Base-by-base conservation (phyloP, 805 yeast genomes). In the Kurtzmaniella cleridarum region DNA sequence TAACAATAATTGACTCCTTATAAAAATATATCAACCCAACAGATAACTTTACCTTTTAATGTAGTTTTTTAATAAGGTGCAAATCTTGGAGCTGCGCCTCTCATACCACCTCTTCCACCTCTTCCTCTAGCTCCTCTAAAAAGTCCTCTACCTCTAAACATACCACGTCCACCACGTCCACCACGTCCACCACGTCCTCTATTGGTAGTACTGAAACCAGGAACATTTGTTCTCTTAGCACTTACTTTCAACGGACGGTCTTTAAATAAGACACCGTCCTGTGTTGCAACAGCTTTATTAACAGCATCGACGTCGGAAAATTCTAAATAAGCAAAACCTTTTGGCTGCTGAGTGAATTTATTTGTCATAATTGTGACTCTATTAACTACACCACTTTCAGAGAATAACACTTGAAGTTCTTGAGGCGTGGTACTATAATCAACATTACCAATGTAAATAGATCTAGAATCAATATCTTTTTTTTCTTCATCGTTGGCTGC, bases 301-400 rank as follows among this genome's bases (percentile, higher is more conserved):
- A 85, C 89, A 10, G 73, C 69, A n/a, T 71, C 69, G 10, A 77
- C 73, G 51, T 76, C 84, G n/a, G 79, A 74, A 54, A 86, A 88
- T 57, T 88, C 96, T 45, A 88, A 73, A 58, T 86, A 88, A 2
- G 95, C 95, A 62, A 73, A 86, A 1, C 96, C 96, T 60, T 83
- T 83, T 32, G 96, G 93, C 45, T 76, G 81, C 5, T 95, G 95
- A 0, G 93, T 79, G 49, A 65, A 60, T 58, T 80, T 82, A 62
- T 87, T 85, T 41, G 76, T 68, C 57, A 83, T 62, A 34, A 88
- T 86, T 3, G 93, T 86, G 27, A 87, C 88, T 50, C 95, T 73
- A 53, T 84, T 81, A 39, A 88, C 84, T 5, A 76, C 71, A 1
- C 95, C 95, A 34, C 79, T 78, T 3, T 73, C 55, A 39, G 78